phyloP scores from a whole-genome alignment of 2,329 filamentous ascomycete genomes.

The Scedosporium minutisporum region DNA sequence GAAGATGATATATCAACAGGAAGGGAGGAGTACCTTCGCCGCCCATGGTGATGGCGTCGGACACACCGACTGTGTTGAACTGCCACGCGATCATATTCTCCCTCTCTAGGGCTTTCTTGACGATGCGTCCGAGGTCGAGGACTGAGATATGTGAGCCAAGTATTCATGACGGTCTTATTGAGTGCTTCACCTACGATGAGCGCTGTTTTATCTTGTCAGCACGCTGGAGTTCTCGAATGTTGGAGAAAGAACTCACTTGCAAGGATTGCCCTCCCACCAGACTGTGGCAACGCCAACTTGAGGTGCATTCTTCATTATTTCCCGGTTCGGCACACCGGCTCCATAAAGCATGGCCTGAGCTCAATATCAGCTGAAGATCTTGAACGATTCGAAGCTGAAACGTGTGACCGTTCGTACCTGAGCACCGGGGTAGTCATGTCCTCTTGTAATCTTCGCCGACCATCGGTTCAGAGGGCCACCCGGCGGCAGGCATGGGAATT shows the following conservation, averaged over 20 bases:
- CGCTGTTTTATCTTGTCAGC: not conserved
- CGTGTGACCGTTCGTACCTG: slow-evolving; percentile 45
- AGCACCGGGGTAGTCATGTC: slow-evolving; percentile 84
- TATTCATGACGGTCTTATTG: no score
- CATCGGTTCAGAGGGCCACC: slow-evolving; percentile 66
- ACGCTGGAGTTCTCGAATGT: no score
- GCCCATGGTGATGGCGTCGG: slow-evolving; percentile 92
- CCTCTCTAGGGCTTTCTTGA: slow-evolving; percentile 71
- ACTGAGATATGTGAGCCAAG: not conserved
- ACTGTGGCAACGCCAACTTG: slow-evolving; percentile 87
- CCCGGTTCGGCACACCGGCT: slow-evolving; percentile 71
- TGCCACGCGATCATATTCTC: slow-evolving; percentile 90
- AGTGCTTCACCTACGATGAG: not conserved
- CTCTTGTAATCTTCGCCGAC: slow-evolving; percentile 74
- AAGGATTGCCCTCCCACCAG: slow-evolving; percentile 97
- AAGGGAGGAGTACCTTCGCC: slow-evolving; percentile 51
- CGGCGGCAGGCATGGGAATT: slow-evolving; percentile 40
- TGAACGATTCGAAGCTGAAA: not conserved
- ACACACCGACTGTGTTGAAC: slow-evolving; percentile 82
- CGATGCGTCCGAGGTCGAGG: slow-evolving; percentile 74
- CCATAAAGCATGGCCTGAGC: slow-evolving; percentile 85
- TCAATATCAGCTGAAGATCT: not conserved
- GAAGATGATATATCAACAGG: slow-evolving; percentile 1
- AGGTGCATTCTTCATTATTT: slow-evolving; percentile 81
- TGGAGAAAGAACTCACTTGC: slow-evolving; percentile 55